These are phyloP conservation scores for Primulina tabacum DNA, from an alignment of 257 asterid species.

Conservation along the genomic window DNA sequence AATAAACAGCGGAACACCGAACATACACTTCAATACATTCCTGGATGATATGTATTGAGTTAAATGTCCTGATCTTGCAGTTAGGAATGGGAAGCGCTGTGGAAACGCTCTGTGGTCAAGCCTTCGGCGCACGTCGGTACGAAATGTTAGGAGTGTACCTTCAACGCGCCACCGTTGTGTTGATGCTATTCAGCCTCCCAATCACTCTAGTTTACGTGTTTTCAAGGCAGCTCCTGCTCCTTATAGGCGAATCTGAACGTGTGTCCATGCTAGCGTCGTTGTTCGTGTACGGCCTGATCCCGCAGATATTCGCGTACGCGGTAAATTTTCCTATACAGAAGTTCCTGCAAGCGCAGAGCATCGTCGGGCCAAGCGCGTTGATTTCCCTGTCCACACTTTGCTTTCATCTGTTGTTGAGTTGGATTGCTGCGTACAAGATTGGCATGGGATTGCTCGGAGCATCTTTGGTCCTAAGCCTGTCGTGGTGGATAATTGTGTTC, in stretches of 20 bases:
- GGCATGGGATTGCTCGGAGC: constrained; percentile 51
- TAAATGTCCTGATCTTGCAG: constrained; percentile 23
- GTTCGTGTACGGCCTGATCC: constrained; percentile 59
- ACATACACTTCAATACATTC: too few species aligned
- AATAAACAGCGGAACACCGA: too few species aligned
- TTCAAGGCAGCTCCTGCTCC: constrained; percentile 37
- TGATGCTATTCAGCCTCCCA: constrained; percentile 42
- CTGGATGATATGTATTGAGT: too few species aligned
- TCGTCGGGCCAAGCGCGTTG: constrained; percentile 51
- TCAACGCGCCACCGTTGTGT: constrained; percentile 49
- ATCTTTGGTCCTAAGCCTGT: constrained; percentile 45
- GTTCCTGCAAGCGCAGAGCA: constrained; percentile 54
- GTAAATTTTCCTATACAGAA: constrained; percentile 56
- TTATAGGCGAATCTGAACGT: constrained; percentile 39
- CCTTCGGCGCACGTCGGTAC: constrained; percentile 46
- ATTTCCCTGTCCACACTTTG: constrained; percentile 44
- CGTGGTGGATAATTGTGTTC: constrained; percentile 56
- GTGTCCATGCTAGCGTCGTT: constrained; percentile 43
- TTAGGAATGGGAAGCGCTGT: constrained; percentile 73
- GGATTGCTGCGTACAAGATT: constrained; percentile 39
- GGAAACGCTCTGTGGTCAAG: constrained; percentile 65
- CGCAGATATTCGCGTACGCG: constrained; percentile 58
- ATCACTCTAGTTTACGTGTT: constrained; percentile 41
- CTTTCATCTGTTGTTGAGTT: constrained; percentile 38
- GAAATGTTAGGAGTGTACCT: constrained; percentile 53